A percentile compares a stretch with the other conserved stretches of the same genome.
phyloP scores from a whole-genome alignment of 106 monocot species.

The Allium cepa region DNA sequence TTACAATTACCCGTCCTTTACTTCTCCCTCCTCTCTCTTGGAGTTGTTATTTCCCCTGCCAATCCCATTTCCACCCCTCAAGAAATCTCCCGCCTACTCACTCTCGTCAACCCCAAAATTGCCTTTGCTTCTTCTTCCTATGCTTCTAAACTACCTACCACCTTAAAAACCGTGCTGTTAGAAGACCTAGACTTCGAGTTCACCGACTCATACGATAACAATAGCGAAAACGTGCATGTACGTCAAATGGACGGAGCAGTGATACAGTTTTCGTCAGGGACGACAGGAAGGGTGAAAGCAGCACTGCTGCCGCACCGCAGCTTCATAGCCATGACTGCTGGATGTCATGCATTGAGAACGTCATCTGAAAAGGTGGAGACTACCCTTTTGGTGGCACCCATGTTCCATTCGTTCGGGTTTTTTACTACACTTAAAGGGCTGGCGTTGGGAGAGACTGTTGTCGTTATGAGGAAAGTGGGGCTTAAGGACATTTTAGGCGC shows the following conservation, averaged over 20 bases:
- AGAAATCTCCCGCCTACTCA: constrained; percentile 43
- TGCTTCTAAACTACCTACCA: constrained; percentile 28
- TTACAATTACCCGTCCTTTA: constrained; percentile 53
- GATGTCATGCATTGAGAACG: constrained; percentile 5
- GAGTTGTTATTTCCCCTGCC: constrained; percentile 42
- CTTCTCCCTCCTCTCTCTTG: constrained; percentile 60
- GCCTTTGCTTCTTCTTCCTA: constrained; percentile 34
- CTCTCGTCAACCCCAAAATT: constrained; percentile 33
- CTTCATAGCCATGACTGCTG: constrained; percentile 48
- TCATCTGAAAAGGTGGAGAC: constrained; percentile 1
- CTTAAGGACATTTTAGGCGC: constrained; percentile 9
- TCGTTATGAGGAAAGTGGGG: constrained; percentile 27
- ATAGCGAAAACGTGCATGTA: constrained; percentile 1
- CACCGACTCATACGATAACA: constrained; percentile 12
- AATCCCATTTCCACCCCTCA: constrained; percentile 42
- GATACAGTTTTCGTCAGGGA: constrained; percentile 72
- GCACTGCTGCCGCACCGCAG: constrained; percentile 49
- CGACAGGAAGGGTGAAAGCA: constrained; percentile 62
- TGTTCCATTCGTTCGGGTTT: constrained; percentile 73
- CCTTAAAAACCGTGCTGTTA: constrained; percentile 21
- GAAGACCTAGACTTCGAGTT: constrained; percentile 30
- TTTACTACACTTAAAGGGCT: constrained; percentile 18
- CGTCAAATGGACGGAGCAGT: constrained; percentile 47
- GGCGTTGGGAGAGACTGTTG: constrained; percentile 42
- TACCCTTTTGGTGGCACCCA: constrained; percentile 39